Evolutionary conservation across 2,329 filamentous ascomycete genomes (phyloP).

Genomic region (Claviceps purpurea): DNA sequence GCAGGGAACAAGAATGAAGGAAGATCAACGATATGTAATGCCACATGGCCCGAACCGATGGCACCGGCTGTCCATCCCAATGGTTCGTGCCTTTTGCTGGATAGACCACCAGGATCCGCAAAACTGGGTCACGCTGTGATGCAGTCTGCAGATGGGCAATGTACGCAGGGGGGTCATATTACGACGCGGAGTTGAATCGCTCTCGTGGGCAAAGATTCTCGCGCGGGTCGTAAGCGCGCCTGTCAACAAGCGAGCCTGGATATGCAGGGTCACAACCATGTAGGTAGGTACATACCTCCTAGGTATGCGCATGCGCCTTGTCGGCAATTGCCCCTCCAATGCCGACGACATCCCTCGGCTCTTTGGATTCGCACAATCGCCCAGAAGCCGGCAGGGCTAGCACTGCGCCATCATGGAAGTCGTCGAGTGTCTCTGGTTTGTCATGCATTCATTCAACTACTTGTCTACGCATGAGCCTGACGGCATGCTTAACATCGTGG

Average conservation of each 20-base stretch:
- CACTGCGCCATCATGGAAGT: too few species aligned
- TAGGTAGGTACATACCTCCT: too few species aligned
- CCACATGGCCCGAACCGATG: background rate
- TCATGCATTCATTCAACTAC: background rate
- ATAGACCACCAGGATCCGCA: conserved; percentile 2
- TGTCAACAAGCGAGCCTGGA: background rate
- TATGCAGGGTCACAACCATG: background rate
- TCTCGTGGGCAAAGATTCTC: background rate
- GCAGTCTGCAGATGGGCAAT: background rate
- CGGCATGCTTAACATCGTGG: background rate
- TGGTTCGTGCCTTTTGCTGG: conserved; percentile 4
- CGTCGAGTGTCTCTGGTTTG: background rate
- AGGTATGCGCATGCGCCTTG: background rate
- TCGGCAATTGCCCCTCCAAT: conserved; percentile 5
- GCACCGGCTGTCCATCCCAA: background rate
- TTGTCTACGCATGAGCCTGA: background rate
- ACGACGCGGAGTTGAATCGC: conserved; percentile 3
- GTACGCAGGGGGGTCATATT: conserved; percentile 3
- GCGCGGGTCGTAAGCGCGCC: background rate
- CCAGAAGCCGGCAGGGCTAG: background rate
- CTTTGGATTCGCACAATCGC: background rate
- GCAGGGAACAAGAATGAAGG: background rate
- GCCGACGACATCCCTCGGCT: background rate
- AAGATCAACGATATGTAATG: background rate
- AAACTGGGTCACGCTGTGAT: conserved; percentile 1